phyloP scores from a whole-genome alignment of 495 filamentous ascomycete genomes.

The Tuber brumale region DNA sequence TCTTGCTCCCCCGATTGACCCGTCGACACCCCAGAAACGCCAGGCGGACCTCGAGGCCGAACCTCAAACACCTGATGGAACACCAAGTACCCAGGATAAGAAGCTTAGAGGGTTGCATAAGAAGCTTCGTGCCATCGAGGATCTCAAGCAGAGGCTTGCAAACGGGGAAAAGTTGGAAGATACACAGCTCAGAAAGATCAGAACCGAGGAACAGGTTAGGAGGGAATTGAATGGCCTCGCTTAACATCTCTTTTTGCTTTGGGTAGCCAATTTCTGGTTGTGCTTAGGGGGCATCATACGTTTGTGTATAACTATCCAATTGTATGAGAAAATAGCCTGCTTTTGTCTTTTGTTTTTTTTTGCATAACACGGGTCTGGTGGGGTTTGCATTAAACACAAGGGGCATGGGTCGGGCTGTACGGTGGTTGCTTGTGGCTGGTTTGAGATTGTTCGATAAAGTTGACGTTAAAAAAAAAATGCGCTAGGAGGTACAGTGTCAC shows the following conservation, averaged over 20 bases:
- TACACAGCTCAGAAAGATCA: constrained; percentile 97
- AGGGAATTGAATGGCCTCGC: constrained; percentile 63
- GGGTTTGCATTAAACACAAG: background rate
- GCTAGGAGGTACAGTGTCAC: background rate
- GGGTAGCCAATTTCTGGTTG: background rate
- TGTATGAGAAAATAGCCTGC: constrained; percentile 2
- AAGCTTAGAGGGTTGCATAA: constrained; percentile 86
- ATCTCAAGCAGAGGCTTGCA: constrained; percentile 90
- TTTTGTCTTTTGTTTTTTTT: constrained; percentile 6
- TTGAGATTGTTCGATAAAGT: background rate
- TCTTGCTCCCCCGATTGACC: constrained; percentile 20
- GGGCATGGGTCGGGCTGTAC: background rate
- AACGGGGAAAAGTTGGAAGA: constrained; percentile 94
- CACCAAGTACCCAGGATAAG: constrained; percentile 50
- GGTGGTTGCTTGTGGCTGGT: background rate
- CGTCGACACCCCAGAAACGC: constrained; percentile 22
- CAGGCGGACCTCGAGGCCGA: constrained; percentile 20
- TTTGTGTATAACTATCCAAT: constrained; percentile 3
- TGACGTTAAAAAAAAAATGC: background rate
- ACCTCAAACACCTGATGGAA: constrained; percentile 25
- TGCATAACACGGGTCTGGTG: background rate
- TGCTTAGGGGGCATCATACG: background rate
- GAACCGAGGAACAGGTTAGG: constrained; percentile 72
- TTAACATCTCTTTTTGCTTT: constrained; percentile 2
- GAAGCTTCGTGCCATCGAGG: constrained; percentile 95